Conservation (phyloP, 2,329 filamentous ascomycete genomes). For the Chalaropsis ovoidea region DNA sequence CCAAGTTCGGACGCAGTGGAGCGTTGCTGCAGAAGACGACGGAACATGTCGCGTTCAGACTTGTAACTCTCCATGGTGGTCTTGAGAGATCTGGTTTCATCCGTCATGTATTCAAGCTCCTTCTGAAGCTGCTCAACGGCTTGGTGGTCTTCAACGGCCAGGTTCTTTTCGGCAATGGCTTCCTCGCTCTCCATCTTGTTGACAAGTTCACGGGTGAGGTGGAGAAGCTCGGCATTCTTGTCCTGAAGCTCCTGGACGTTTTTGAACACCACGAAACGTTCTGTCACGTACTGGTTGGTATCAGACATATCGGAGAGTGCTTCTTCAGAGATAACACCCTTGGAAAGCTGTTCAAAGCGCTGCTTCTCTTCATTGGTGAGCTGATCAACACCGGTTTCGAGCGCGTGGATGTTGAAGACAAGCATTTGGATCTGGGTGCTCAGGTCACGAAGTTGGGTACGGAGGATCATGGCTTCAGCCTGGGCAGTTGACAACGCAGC, state of each 20-base stretch:
- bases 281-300: slow-evolving; percentile 79
- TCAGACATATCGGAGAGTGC: slow-evolving; percentile 65
- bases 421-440: slow-evolving; percentile 85
- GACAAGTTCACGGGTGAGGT: slow-evolving; percentile 72
- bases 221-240: slow-evolving; percentile 76
- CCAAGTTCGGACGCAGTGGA: slow-evolving; percentile 50
- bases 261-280: slow-evolving; percentile 82
- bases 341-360: slow-evolving; percentile 67
- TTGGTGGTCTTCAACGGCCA: slow-evolving; percentile 54
- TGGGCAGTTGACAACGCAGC: slow-evolving; percentile 54
- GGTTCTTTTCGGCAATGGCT: slow-evolving; percentile 55
- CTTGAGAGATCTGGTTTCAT: slow-evolving; percentile 73
- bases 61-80: slow-evolving; percentile 86
- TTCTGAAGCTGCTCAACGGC: slow-evolving; percentile 64
- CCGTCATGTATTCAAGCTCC: slow-evolving; percentile 64
- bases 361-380: slow-evolving; percentile 61
- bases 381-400: slow-evolving; percentile 65
- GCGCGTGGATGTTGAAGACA: slow-evolving; percentile 73
- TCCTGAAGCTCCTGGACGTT: slow-evolving; percentile 73
- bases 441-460: slow-evolving; percentile 78
- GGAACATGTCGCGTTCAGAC: slow-evolving; percentile 94
- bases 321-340: slow-evolving; percentile 62
- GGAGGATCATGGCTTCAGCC: slow-evolving; percentile 66
- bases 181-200: slow-evolving; percentile 88
- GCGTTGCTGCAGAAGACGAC: slow-evolving; percentile 76